These are phyloP conservation scores for Calonectria pauciramosa DNA, from an alignment of 2,329 filamentous ascomycete species.

Conservation along the genomic window DNA sequence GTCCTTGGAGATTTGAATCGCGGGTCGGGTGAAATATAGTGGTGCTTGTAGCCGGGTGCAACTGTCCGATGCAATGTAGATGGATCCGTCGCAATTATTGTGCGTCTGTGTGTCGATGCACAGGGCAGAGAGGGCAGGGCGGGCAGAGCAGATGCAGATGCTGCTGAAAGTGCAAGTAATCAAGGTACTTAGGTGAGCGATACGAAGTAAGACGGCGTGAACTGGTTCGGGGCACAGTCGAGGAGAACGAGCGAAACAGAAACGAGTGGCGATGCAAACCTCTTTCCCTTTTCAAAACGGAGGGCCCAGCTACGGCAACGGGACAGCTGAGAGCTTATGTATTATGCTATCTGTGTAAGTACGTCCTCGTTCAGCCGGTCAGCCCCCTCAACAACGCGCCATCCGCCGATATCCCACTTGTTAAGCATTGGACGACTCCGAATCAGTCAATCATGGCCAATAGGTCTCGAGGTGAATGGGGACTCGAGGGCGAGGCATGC, in stretches of 20 bases:
- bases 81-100: conserved; percentile 17
- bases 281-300: conserved; percentile 1
- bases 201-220: not conserved
- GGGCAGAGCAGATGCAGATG: not conserved
- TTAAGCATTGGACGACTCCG: conserved; percentile 1
- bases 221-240: conserved; percentile 1
- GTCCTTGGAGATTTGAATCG: conserved; percentile 17
- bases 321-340: conserved; percentile 24
- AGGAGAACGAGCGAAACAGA: conserved; percentile 18
- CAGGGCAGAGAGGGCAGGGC: not conserved
- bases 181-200: conserved; percentile 12
- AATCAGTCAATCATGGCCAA: conserved; percentile 18
- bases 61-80: conserved; percentile 13
- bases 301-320: conserved; percentile 1
- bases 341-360: conserved; percentile 16
- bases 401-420: conserved; percentile 9
- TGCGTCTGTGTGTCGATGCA: conserved; percentile 8
- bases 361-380: conserved; percentile 5
- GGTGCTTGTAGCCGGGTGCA: conserved; percentile 8
- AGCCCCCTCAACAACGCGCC: not conserved
- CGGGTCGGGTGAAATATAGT: conserved; percentile 12
- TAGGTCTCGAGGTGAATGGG: conserved; percentile 4
- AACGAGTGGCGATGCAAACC: conserved; percentile 21
- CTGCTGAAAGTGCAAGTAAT: not conserved
- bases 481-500: conserved; percentile 3